A percentile compares a stretch with the other conserved stretches of the same genome.
These are phyloP conservation scores for Fusarium sp. DNA, from an alignment of 2,329 filamentous ascomycete species.

Conservation along the genomic window DNA sequence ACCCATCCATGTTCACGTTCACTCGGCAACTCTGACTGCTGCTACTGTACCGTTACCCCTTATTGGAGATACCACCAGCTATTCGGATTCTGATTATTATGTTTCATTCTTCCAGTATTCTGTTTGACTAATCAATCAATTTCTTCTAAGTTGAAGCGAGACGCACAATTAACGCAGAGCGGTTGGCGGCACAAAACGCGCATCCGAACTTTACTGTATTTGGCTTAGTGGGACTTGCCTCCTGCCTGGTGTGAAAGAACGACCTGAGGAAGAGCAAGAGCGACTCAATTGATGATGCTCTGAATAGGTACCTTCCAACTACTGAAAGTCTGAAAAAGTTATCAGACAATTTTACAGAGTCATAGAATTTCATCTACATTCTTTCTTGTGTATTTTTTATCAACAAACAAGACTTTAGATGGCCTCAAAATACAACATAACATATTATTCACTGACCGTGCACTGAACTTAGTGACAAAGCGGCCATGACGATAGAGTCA, in stretches of 20 bases:
- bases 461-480: constrained; percentile 33
- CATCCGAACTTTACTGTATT: constrained; percentile 13
- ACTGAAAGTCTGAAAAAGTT: background rate
- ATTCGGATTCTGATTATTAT: background rate
- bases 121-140: background rate
- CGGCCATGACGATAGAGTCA: constrained; percentile 28
- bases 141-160: background rate
- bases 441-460: constrained; percentile 8
- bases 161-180: constrained; percentile 8
- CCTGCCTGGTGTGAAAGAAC: no score
- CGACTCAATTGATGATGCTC: background rate
- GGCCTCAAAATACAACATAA: background rate
- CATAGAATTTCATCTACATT: background rate
- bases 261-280: background rate
- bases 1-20: no score
- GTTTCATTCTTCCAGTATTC: background rate
- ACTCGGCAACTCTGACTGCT: background rate
- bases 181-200: constrained; percentile 2
- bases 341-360: background rate
- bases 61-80: background rate
- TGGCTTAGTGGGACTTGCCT: background rate
- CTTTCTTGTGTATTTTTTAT: background rate
- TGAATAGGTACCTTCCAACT: background rate
- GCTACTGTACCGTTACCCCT: background rate
- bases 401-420: background rate